Base-by-base conservation (phyloP, 2,329 filamentous ascomycete genomes). In the Fusarium subglutinans region DNA sequence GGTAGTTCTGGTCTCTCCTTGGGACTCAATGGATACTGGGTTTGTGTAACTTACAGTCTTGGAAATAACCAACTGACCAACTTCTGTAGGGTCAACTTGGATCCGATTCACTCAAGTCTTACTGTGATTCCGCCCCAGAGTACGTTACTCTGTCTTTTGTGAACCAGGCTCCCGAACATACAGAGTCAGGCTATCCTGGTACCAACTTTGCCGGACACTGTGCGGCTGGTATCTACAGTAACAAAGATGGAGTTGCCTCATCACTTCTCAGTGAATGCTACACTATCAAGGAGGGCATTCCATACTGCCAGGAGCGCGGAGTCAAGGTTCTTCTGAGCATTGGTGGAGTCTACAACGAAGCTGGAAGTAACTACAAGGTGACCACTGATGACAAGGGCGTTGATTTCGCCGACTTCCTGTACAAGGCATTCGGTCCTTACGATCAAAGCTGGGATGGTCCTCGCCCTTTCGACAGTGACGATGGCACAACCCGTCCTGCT, bases 301-400 rank as follows among this genome's bases (percentile, higher is more conserved):
- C 80, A 33, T 82, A 82, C 75, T 86, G 85, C 78, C 82, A 85
- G 76, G 53, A 71, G 30, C 80, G 78, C 56, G 83, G 83, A 63
- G 82, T 85, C 70, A 86, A 86, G 79, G 76, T 86, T 43, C 75
- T 86, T 41, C 76, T 86, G 24, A 82, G 82, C 73, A 82, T 86
- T 37, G 84, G 84, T 13, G 84, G 84, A 30, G 77, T 73, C 4
- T 80, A 75, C 45, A 72, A 76, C 26, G 54, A 63, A 10, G 50
- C 45, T 4, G 61, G 54, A 40, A 80, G 77, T 72, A 79, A 84
- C 75, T 85, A 84, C 66, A 64, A 73, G 8, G 79, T 85, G 24
- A 70, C 77, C 9, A 78, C 69, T 24, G 68, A 77, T 8, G 55
- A 73, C 9, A 81, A 82, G 3, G 84, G 82, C 17, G 61, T 74